Conservation (phyloP, 768 basidiomycete genomes). For the Boletus barrowsii region DNA sequence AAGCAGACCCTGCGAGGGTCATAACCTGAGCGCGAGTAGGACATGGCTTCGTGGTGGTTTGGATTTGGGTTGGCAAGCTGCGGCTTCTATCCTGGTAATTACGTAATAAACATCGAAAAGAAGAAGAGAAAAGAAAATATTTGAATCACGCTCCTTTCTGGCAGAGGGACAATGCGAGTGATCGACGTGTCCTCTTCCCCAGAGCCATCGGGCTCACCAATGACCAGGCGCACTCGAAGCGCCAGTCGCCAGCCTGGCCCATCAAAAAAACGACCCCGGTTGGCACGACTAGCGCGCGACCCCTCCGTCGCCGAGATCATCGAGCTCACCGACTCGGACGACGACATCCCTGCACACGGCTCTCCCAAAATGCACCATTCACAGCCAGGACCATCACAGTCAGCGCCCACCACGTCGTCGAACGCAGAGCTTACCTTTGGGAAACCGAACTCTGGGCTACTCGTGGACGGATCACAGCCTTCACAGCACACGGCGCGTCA, state of each 20-base stretch:
- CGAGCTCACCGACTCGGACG: slow-evolving; percentile 52
- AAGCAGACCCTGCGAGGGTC: slow-evolving; percentile 87
- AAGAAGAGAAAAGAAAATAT: not conserved
- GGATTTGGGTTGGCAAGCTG: not conserved
- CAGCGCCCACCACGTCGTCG: slow-evolving; percentile 6
- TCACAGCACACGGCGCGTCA: slow-evolving; percentile 5
- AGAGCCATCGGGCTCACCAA: slow-evolving; percentile 11
- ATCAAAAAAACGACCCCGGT: slow-evolving; percentile 13
- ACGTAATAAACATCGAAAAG: slow-evolving; percentile 13
- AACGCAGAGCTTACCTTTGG: slow-evolving; percentile 6
- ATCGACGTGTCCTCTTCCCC: slow-evolving; percentile 28
- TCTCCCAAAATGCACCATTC: not conserved
- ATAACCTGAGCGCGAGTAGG: slow-evolving; percentile 68
- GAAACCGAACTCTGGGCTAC: slow-evolving; percentile 8
- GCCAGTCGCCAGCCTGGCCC: slow-evolving; percentile 20
- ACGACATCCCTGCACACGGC: slow-evolving; percentile 24
- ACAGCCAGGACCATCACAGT: not conserved
- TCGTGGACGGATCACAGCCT: slow-evolving; percentile 10
- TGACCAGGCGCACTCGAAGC: slow-evolving; percentile 16
- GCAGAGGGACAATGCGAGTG: slow-evolving; percentile 16
- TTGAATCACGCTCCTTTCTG: not conserved
- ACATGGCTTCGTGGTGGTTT: slow-evolving; percentile 20
- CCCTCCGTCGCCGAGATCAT: slow-evolving; percentile 35
- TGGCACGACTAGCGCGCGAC: not conserved
- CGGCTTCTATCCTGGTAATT: not conserved